Base-by-base conservation (phyloP, 1,284 basidiomycete genomes). In the Amylostereum areolatum region DNA sequence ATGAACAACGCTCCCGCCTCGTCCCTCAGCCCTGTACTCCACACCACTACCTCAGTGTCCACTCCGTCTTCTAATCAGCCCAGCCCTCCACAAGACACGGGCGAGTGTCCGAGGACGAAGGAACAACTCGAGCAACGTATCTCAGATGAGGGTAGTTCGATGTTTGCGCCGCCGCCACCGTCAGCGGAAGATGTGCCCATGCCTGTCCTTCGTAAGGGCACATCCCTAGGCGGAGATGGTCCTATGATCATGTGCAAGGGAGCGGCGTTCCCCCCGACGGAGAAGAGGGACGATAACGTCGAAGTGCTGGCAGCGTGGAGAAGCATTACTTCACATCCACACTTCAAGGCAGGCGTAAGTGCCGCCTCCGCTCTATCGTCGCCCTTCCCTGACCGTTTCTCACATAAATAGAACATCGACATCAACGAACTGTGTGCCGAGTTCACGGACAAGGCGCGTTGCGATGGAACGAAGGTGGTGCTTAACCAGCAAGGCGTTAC, bases 401-500 rank as follows among this genome's bases (percentile, higher is more conserved):
- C 35, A 51, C 33, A 28, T 18, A 31, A 51, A 31, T 56, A 89
- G 84, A 84, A 88, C 56, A 70, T 78, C 36, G 88, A 90, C 58
- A 81, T 91, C 54, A 86, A 85, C 55, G 73, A 83, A 45, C 69
- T 91, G 18, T 91, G 88, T 60, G 62, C 77, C 7, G 85, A 89
- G 64, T 89, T 91, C 60, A 78, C 85, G 40, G 75, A 67, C 59
- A 90, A 91, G 68, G 88, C 89, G 43, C 74, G 79, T 46, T 91
- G 88, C 60, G 87, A 90, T 55, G 88, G 89, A 31, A 81, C 79
- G 31, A 87, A 86, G 67, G 83, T 89, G 39, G 86, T 89, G 24
- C 68, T 89, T 45, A 84, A 89, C 60, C 85, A 85, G 11, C 71
- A 77, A 57, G 78, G 82, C 31, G 81, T 88, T 55, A 69, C 73